Evolutionary conservation across 2,329 filamentous ascomycete species (phyloP).

Genomic region (Phialemonium atrogriseum): DNA sequence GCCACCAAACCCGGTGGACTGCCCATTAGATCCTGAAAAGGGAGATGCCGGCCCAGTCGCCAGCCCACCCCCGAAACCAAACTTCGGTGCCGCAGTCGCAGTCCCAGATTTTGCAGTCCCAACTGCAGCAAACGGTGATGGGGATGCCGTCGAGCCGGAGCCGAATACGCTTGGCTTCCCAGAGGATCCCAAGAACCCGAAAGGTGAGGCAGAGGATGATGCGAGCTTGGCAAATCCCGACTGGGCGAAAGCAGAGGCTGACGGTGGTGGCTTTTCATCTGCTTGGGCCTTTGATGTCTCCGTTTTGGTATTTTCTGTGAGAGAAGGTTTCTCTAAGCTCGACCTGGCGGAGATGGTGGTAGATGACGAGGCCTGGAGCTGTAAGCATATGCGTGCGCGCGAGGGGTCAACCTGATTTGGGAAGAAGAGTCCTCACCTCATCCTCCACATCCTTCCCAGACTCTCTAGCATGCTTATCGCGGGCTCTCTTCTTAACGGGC

Average conservation of each 20-base stretch:
- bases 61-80: slow-evolving; percentile 36
- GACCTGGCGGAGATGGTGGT: slow-evolving; percentile 11
- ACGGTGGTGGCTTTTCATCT: slow-evolving; percentile 32
- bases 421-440: slow-evolving; percentile 25
- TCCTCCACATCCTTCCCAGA: slow-evolving; percentile 20
- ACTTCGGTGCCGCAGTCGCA: slow-evolving; percentile 26
- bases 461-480: slow-evolving; percentile 38
- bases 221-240: slow-evolving; percentile 63
- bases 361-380: slow-evolving; percentile 10
- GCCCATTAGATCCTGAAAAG: slow-evolving; percentile 33
- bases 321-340: slow-evolving; percentile 8
- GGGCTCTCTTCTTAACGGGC: slow-evolving; percentile 57
- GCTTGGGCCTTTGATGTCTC: slow-evolving; percentile 14
- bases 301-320: slow-evolving; percentile 9
- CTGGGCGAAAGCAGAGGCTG: slow-evolving; percentile 55
- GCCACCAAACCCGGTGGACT: slow-evolving; percentile 22
- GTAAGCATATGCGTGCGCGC: too few species aligned
- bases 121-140: slow-evolving; percentile 25
- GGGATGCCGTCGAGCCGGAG: background rate
- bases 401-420: too few species aligned
- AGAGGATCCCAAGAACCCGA: slow-evolving; percentile 43
- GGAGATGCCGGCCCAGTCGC: slow-evolving; percentile 30
- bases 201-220: slow-evolving; percentile 52
- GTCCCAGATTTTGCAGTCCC: slow-evolving; percentile 22
- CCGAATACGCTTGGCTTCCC: slow-evolving; percentile 41